Conservation (phyloP, 2,329 filamentous ascomycete species). For the Apiospora arundinis region DNA sequence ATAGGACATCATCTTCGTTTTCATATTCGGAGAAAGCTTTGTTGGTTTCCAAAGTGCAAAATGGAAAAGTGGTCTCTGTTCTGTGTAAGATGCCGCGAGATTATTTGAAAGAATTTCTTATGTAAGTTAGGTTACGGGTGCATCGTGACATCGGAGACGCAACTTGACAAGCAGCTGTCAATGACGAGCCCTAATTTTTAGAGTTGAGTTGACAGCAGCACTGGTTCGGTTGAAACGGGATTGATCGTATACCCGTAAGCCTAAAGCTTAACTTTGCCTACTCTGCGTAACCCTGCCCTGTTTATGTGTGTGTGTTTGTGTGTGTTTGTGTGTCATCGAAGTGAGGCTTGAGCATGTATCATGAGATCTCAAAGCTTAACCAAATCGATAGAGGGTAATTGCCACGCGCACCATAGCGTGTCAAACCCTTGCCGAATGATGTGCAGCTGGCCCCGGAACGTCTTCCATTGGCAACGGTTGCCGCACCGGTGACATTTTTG, state of each 20-base stretch:
- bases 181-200: conserved; percentile 6
- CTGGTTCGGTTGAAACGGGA: not conserved
- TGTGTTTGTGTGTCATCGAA: not conserved
- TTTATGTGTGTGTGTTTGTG: too few relatives aligned
- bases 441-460: not conserved
- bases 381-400: not conserved
- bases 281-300: too few relatives aligned
- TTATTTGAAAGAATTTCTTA: not conserved
- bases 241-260: not conserved
- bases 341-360: not conserved
- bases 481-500: not conserved
- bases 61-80: not conserved
- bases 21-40: not conserved
- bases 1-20: not conserved
- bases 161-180: not conserved
- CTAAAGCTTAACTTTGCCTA: not conserved
- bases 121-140: not conserved
- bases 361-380: not conserved
- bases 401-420: not conserved
- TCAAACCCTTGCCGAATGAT: not conserved
- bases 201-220: not conserved
- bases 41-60: too few relatives aligned
- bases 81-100: not conserved
- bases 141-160: not conserved
- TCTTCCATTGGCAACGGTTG: not conserved